These are phyloP conservation scores for Aspergillus candidus DNA, from an alignment of 2,329 filamentous ascomycete genomes.

Conservation along the genomic window DNA sequence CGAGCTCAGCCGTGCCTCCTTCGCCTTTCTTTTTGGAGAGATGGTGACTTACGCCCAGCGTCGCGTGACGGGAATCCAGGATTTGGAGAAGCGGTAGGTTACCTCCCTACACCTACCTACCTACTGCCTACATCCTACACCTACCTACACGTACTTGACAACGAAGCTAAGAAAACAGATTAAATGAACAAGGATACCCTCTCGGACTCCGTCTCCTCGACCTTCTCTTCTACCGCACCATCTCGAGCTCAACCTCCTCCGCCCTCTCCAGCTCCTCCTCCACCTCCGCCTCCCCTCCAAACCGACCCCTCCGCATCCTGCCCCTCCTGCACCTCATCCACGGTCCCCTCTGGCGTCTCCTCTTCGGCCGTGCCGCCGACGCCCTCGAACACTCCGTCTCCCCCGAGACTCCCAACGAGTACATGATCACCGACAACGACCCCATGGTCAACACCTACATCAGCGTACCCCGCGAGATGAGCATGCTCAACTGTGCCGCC, in stretches of 20 bases:
- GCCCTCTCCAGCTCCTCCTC: constrained; percentile 76
- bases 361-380: constrained; percentile 86
- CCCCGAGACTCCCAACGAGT: constrained; percentile 80
- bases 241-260: constrained; percentile 74
- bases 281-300: constrained; percentile 62
- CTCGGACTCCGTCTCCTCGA: constrained; percentile 92
- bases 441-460: constrained; percentile 93
- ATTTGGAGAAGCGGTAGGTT: constrained; percentile 78
- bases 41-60: constrained; percentile 95
- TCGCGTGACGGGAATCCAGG: constrained; percentile 84
- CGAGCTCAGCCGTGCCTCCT: constrained; percentile 86
- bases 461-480: constrained; percentile 90
- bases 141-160: too few relatives aligned
- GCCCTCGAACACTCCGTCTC: constrained; percentile 83
- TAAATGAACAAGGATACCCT: constrained; percentile 87
- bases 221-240: constrained; percentile 80
- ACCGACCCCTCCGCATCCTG: constrained; percentile 80
- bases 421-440: constrained; percentile 99
- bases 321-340: constrained; percentile 93
- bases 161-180: constrained; percentile 42
- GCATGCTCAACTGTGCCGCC: constrained; percentile 89
- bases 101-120: not conserved
- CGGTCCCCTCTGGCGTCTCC: constrained; percentile 81
- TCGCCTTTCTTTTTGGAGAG: constrained; percentile 92
- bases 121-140: too few relatives aligned